These are phyloP conservation scores for Neurospora sp. DNA, from an alignment of 495 filamentous ascomycete genomes.

Conservation along the genomic window DNA sequence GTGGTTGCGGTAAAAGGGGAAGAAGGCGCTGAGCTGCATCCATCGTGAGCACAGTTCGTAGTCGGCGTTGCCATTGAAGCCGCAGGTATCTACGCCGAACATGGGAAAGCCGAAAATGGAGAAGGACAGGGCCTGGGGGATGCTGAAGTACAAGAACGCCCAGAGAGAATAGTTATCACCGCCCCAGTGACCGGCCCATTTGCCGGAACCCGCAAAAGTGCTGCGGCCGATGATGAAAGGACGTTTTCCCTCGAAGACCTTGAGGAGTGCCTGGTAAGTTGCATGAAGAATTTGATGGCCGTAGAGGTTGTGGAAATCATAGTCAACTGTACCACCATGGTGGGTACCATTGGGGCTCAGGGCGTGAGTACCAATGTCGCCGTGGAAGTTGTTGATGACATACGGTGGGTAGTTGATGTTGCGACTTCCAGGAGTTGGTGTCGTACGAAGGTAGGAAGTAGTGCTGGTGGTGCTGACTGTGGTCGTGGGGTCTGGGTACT, in stretches of 20 bases:
- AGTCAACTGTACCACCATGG: slow-evolving; percentile 57
- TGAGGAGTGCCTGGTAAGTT: slow-evolving; percentile 62
- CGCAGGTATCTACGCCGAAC: slow-evolving; percentile 78
- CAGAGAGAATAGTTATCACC: slow-evolving; percentile 68
- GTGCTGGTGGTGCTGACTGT: slow-evolving; percentile 32
- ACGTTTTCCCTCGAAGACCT: slow-evolving; percentile 52
- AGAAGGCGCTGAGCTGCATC: slow-evolving; percentile 82
- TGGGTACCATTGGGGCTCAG: slow-evolving; percentile 73
- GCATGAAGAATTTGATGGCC: slow-evolving; percentile 71
- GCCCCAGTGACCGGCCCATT: slow-evolving; percentile 80
- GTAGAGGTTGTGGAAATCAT: slow-evolving; percentile 71
- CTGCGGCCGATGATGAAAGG: slow-evolving; percentile 82
- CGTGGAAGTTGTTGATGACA: slow-evolving; percentile 67
- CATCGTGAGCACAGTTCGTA: slow-evolving; percentile 73
- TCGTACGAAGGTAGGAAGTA: slow-evolving; percentile 47
- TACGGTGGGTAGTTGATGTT: slow-evolving; percentile 75
- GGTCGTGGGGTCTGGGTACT: slow-evolving; percentile 9
- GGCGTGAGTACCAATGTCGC: slow-evolving; percentile 64
- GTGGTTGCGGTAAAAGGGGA: slow-evolving; percentile 85
- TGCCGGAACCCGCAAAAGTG: slow-evolving; percentile 72
- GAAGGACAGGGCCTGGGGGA: slow-evolving; percentile 72
- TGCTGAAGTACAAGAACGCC: slow-evolving; percentile 64
- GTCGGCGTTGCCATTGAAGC: slow-evolving; percentile 62
- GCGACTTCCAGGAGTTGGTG: slow-evolving; percentile 57
- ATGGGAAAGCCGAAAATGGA: slow-evolving; percentile 78